phyloP scores from a whole-genome alignment of 2,329 filamentous ascomycete species.

The Fusarium sp. region DNA sequence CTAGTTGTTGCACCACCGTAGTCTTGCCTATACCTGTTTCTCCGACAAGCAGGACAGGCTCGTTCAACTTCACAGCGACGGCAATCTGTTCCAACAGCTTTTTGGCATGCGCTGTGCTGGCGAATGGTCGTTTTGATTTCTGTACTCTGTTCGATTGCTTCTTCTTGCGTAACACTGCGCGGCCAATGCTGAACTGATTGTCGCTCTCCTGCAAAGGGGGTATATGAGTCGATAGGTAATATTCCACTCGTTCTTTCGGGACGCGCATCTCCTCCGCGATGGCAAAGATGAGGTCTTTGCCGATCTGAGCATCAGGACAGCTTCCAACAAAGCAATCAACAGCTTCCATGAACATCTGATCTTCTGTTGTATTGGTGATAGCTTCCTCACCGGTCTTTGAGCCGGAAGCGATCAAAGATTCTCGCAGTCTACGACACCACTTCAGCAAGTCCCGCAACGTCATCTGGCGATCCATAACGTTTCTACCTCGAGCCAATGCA shows the following conservation, averaged over 20 bases:
- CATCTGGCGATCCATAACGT: constrained; percentile 64
- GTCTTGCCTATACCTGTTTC: constrained; percentile 99
- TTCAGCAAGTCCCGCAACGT: constrained; percentile 87
- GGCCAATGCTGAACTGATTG: constrained; percentile 70
- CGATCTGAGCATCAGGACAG: constrained; percentile 73
- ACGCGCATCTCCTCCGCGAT: constrained; percentile 92
- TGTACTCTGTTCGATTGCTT: constrained; percentile 61
- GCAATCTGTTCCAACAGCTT: constrained; percentile 89
- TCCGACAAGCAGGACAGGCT: constrained; percentile 94
- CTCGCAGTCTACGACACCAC: constrained; percentile 83
- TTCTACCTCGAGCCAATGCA: constrained; percentile 53
- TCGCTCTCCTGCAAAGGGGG: constrained; percentile 75
- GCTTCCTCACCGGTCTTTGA: constrained; percentile 76
- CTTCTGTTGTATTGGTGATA: constrained; percentile 76
- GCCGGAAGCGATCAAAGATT: constrained; percentile 70
- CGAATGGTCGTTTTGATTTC: constrained; percentile 77
- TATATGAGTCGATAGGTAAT: constrained; percentile 79
- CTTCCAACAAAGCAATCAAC: constrained; percentile 92
- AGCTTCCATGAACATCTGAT: constrained; percentile 93
- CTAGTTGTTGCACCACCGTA: constrained; percentile 92
- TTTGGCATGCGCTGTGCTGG: constrained; percentile 86
- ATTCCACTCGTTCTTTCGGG: constrained; percentile 81
- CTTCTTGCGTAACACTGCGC: constrained; percentile 71
- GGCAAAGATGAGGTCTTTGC: constrained; percentile 69
- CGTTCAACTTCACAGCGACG: constrained; percentile 82